Conservation (phyloP, 345 rosid genomes). For the Lepidium aucheri region DNA sequence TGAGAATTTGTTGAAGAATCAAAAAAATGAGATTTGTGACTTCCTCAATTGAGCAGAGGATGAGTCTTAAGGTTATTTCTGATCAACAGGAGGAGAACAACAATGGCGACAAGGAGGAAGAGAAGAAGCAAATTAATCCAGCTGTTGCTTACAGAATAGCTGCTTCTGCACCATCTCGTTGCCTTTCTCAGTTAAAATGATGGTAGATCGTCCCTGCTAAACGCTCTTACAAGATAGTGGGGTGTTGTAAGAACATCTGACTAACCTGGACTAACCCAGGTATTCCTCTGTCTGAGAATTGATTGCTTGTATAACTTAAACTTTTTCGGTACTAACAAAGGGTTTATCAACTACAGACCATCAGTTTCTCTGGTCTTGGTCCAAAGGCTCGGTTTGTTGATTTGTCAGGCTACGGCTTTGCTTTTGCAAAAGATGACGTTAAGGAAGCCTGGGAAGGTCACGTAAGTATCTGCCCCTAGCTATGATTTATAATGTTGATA, state of each 20-base stretch:
- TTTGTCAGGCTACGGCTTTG: constrained; percentile 98
- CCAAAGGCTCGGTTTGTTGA: constrained; percentile 76
- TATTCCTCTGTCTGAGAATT: constrained; percentile 22
- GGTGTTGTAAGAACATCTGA: constrained; percentile 96
- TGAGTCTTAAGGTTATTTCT: constrained; percentile 26
- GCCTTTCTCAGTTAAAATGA: constrained; percentile 73
- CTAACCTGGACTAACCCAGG: constrained; percentile 99
- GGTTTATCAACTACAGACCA: constrained; percentile 51
- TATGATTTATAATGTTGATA: constrained; percentile 9
- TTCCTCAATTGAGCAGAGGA: constrained; percentile 58
- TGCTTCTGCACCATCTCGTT: constrained; percentile 80
- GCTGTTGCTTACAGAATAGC: constrained; percentile 74
- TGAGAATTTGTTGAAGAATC: constrained; percentile 47
- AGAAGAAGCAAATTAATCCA: constrained; percentile 42
- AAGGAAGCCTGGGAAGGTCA: constrained; percentile 99
- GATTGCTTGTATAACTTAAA: background rate
- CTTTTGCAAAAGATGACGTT: constrained; percentile 92
- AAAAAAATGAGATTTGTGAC: constrained; percentile 53
- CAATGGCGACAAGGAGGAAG: constrained; percentile 25
- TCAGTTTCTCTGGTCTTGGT: constrained; percentile 79
- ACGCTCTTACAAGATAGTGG: constrained; percentile 94
- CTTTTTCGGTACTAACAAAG: constrained; percentile 6
- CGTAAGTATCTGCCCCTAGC: constrained; percentile 40
- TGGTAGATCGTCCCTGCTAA: constrained; percentile 88
- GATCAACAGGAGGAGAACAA: constrained; percentile 33